Evolutionary conservation across 352 stramenopile species (phyloP).

Genomic region (Globisporangium heterothallicum): DNA sequence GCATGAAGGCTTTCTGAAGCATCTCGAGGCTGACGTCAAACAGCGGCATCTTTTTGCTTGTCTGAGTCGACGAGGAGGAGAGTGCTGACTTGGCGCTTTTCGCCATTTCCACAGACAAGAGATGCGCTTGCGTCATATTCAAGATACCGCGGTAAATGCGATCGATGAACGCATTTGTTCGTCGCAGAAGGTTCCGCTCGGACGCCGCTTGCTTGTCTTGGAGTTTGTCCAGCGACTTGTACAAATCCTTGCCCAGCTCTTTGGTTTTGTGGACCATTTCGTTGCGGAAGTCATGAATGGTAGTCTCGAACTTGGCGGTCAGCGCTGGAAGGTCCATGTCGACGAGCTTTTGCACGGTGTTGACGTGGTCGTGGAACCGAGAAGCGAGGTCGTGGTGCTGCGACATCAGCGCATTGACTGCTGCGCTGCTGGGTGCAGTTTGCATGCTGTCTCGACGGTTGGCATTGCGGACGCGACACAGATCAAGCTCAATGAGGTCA

Average conservation of each 20-base stretch:
- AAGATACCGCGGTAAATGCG: slow-evolving; percentile 50
- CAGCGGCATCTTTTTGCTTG: slow-evolving; percentile 13
- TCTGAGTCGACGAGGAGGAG: background rate
- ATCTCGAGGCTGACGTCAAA: slow-evolving; percentile 38
- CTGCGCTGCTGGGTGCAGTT: slow-evolving; percentile 18
- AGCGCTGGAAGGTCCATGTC: slow-evolving; percentile 39
- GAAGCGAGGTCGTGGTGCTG: slow-evolving; percentile 29
- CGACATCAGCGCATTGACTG: slow-evolving; percentile 18
- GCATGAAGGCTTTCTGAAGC: slow-evolving; percentile 28
- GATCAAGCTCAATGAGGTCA: slow-evolving; percentile 42
- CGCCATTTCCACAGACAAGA: slow-evolving; percentile 36
- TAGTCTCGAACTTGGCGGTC: slow-evolving; percentile 29
- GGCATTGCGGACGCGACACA: slow-evolving; percentile 39
- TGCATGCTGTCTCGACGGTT: slow-evolving; percentile 29
- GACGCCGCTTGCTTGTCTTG: slow-evolving; percentile 16
- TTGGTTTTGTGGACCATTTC: slow-evolving; percentile 39
- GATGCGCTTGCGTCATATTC: slow-evolving; percentile 36
- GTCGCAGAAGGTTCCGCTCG: slow-evolving; percentile 17
- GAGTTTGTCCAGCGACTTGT: slow-evolving; percentile 26
- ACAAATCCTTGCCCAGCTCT: slow-evolving; percentile 31
- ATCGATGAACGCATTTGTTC: slow-evolving; percentile 25
- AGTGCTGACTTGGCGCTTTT: slow-evolving; percentile 12
- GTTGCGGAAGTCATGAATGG: slow-evolving; percentile 32
- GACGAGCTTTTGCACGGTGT: slow-evolving; percentile 21
- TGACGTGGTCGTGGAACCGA: slow-evolving; percentile 23